Conservation (phyloP, 2,329 filamentous ascomycete species). For the Westerdykella aurantiaca region DNA sequence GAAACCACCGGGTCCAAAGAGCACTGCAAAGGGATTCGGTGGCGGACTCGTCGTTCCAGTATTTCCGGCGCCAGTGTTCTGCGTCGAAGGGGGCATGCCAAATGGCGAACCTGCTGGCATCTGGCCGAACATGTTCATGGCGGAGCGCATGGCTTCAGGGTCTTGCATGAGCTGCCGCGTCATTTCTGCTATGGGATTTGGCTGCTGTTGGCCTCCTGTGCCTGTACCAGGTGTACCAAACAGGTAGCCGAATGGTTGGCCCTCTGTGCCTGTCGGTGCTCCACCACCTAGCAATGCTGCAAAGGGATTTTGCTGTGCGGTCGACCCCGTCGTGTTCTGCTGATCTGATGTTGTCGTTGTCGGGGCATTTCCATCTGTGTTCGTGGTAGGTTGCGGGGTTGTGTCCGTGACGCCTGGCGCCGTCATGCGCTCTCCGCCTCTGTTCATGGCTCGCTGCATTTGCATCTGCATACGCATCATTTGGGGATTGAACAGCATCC, state of each 20-base stretch:
- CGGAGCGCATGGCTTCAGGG: conserved; percentile 51
- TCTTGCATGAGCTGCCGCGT: conserved; percentile 50
- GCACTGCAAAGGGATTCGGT: conserved; percentile 38
- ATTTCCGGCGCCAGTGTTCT: conserved; percentile 42
- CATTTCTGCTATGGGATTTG: conserved; percentile 48
- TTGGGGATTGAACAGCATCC: conserved; percentile 89
- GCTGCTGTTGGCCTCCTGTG: conserved; percentile 19
- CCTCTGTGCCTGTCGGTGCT: conserved; percentile 19
- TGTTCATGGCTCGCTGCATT: conserved; percentile 63
- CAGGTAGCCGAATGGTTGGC: conserved; percentile 59
- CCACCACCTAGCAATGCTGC: conserved; percentile 35
- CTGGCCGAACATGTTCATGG: conserved; percentile 50
- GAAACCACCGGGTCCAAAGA: conserved; percentile 44
- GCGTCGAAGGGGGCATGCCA: conserved; percentile 45
- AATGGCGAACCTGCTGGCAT: conserved; percentile 44
- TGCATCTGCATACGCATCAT: conserved; percentile 75
- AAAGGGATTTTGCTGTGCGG: conserved; percentile 44
- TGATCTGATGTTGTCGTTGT: conserved; percentile 37
- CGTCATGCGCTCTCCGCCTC: conserved; percentile 60
- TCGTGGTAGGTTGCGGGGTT: conserved; percentile 49
- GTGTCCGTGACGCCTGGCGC: conserved; percentile 89
- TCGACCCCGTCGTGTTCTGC: conserved; percentile 28
- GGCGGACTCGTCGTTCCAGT: conserved; percentile 24
- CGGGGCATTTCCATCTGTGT: conserved; percentile 16
- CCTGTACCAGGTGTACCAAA: conserved; percentile 42